These are phyloP conservation scores for Solanum hybrid DNA, from an alignment of 305 asterid genomes.

Conservation along the genomic window DNA sequence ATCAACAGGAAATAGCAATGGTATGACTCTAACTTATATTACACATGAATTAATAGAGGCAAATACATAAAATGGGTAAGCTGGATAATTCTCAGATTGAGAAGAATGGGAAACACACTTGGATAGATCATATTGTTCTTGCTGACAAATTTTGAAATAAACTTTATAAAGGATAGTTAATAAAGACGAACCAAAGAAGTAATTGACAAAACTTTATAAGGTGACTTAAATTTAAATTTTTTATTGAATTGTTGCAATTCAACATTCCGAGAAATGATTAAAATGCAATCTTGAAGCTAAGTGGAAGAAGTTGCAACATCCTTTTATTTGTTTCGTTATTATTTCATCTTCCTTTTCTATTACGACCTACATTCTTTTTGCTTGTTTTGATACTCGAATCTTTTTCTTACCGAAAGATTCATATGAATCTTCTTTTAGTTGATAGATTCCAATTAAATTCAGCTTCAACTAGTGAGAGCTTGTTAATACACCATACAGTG, in stretches of 20 bases:
- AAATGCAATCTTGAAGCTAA: background rate
- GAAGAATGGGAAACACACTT: background rate
- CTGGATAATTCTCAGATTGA: background rate
- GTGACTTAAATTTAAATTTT: background rate
- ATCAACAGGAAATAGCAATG: background rate
- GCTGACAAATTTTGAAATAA: too few species aligned
- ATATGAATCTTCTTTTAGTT: background rate
- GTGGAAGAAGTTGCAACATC: background rate
- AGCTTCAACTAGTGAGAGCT: background rate
- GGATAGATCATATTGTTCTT: too few species aligned
- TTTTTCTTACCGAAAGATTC: too few species aligned
- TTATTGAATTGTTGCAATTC: background rate
- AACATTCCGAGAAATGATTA: background rate
- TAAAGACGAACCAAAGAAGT: too few species aligned
- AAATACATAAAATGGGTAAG: too few species aligned
- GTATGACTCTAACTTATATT: background rate
- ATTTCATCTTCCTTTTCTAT: background rate
- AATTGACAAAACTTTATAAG: too few species aligned
- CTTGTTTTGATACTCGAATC: background rate
- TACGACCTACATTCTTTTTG: too few species aligned
- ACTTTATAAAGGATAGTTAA: too few species aligned
- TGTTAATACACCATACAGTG: background rate
- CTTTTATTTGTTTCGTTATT: background rate
- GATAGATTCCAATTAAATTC: too few species aligned
- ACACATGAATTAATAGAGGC: background rate